Conservation (phyloP, 73 alveolate species). For the Paramecium sonneborni region DNA sequence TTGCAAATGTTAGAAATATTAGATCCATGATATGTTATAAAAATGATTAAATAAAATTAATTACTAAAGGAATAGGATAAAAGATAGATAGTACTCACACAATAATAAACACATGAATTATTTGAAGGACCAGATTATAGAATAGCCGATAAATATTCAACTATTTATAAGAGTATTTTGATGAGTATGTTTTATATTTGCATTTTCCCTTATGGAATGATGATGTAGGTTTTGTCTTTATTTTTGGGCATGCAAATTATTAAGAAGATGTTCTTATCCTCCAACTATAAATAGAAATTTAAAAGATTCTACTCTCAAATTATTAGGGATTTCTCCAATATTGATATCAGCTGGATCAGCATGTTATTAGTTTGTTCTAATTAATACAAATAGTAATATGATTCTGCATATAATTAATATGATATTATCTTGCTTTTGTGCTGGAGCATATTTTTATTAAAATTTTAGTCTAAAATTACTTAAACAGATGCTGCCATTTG, state of each 20-base stretch:
- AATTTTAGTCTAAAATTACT: neutral
- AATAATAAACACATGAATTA: neutral
- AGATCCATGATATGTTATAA: too few relatives aligned
- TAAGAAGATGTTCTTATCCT: too few relatives aligned
- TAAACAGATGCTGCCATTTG: neutral
- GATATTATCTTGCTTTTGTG: neutral
- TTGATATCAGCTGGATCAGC: neutral
- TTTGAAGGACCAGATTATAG: conserved; percentile 18
- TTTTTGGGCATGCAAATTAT: neutral
- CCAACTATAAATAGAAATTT: too few relatives aligned
- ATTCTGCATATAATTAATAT: neutral
- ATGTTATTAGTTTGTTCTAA: neutral
- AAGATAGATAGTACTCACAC: neutral
- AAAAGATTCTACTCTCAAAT: too few relatives aligned
- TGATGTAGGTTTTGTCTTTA: neutral
- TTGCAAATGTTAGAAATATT: too few relatives aligned
- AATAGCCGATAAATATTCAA: neutral
- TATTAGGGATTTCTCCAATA: neutral
- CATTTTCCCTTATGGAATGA: neutral
- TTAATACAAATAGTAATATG: neutral
- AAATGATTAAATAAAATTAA: neutral
- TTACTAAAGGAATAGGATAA: neutral
- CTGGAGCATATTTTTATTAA: neutral
- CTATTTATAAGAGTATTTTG: neutral
- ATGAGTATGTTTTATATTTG: neutral